Evolutionary conservation across 768 basidiomycete genomes (phyloP), one percentile per base, ranked within the genome.

Genomic region (Auricularia sp.): DNA sequence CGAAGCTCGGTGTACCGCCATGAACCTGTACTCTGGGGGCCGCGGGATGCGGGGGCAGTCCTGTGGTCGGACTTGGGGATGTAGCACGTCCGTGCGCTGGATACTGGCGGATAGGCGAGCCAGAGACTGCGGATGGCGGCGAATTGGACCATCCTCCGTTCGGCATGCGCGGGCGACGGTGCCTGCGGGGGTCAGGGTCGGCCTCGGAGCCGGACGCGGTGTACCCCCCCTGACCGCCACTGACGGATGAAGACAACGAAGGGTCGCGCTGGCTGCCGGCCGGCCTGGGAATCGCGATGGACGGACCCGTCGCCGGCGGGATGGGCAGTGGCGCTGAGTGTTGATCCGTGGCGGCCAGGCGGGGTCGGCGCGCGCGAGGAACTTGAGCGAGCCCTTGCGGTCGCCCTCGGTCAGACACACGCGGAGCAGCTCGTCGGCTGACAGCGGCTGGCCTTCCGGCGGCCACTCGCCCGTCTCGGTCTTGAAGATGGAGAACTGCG

Each of bases 391-490:
- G 14, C 92, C 92, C 71, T 82, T 87, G 35, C 82, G 77, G 74
- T 97, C 94, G 42, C 90, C 92, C 8, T 82, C 76, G 47, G 85
- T 80, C 64, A 80, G 79, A 74, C 92, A 93, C 37, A 94, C 80
- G 18, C 83, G 80, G 70, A 90, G 82, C 5, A 98, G 77, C 67
- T 78, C 79, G 35, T 92, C 88, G 67, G 89, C 84, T 11, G 82
- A 76, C 36, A 97, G 75, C 3, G 93, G 84, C 14, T 86, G 85
- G 29, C 24, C 34, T 10, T 67, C 70, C 0, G 3, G 90, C 85
- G n/a, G 89, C 88, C 68, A 81, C 88, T 36, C 84, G 82, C 89
- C 91, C 70, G 97, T 88, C 74, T 92, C 90, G 0, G 94, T 96
- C 67, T 86, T 88, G 78, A 91, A 94, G 64, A 98, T 88, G 35